Percentiles rank a stretch among this genome's conserved stretches.
Evolutionary conservation across 2,329 filamentous ascomycete species (phyloP).

Genomic region (Dissoconium aciculare): DNA sequence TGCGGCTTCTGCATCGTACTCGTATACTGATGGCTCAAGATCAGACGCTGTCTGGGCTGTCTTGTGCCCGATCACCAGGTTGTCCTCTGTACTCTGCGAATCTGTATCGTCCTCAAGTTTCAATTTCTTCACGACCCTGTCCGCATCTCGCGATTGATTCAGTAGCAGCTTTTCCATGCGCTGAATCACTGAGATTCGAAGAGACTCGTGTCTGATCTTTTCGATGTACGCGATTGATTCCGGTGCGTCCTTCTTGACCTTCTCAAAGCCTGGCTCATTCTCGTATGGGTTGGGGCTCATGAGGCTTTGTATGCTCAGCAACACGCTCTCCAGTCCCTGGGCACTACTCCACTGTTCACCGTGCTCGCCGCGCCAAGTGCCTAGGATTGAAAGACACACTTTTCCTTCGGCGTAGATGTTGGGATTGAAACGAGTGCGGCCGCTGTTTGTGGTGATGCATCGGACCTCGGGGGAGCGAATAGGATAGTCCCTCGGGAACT

Average conservation of each 20-base stretch:
- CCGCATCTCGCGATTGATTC: slow-evolving; percentile 33
- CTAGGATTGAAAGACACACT: slow-evolving; percentile 63
- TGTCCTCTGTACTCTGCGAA: slow-evolving; percentile 3
- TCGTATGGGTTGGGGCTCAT: slow-evolving; percentile 80
- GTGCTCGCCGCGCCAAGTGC: slow-evolving; percentile 81
- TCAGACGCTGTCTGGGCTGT: slow-evolving; percentile 7
- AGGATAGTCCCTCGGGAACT: slow-evolving; percentile 59
- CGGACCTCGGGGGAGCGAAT: slow-evolving; percentile 45
- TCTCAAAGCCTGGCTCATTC: slow-evolving; percentile 86
- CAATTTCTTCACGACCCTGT: slow-evolving; percentile 10
- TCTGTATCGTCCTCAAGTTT: slow-evolving; percentile 5
- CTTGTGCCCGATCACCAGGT: slow-evolving; percentile 2
- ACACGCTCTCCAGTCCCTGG: slow-evolving; percentile 82
- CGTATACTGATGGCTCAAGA: slow-evolving; percentile 16
- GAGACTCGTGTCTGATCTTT: slow-evolving; percentile 78
- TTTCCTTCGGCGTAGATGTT: slow-evolving; percentile 89
- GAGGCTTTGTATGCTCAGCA: slow-evolving; percentile 90
- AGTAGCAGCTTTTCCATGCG: slow-evolving; percentile 66
- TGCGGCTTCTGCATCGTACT: slow-evolving; percentile 28
- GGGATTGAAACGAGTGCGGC: slow-evolving; percentile 80
- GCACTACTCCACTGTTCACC: slow-evolving; percentile 95
- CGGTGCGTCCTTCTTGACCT: slow-evolving; percentile 16
- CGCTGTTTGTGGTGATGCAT: slow-evolving; percentile 75
- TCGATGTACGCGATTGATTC: slow-evolving; percentile 18
- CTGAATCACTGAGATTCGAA: slow-evolving; percentile 74